Evolutionary conservation across 306 rosid species (phyloP), one percentile per base, ranked within the genome.

Genomic region (Hylodesmum podocarpum): DNA sequence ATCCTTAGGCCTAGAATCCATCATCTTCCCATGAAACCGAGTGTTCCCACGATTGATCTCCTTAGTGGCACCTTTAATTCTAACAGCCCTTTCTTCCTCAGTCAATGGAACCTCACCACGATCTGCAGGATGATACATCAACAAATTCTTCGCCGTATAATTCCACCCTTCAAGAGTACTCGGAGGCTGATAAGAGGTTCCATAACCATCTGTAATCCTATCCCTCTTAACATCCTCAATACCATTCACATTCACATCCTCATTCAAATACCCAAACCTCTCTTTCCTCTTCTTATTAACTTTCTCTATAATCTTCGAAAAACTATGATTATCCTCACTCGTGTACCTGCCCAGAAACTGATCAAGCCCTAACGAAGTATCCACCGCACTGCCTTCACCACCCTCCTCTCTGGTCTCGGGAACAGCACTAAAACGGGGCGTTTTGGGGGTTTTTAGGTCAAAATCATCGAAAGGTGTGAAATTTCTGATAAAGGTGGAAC

Each of bases 281-380:
- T 96, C 99, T 74, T 96, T 92, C 89, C 99, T 92, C 94, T 96
- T 96, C 94, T 91, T 84, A 86, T 96, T 96, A 40, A 91, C 97
- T 83, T 93, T 92, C 61, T 89, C 98, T 21, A 96, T 10, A 70
- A 96, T 88, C 76, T 89, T 88, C 0, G 97, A 87, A 75, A 96
- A 96, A 50, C 98, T 91, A 19, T 86, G 24, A 81, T 91, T 96
- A 43, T 92, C 99, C 89, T 96, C 97, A 66, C 99, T 96, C 0
- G 99, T 96, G 50, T 92, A 91, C 80, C 86, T 87, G 63, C 92
- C 78, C 66, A 92, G 80, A 79, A 96, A 96, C 79, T 91, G 88
- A 82, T 96, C 99, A 14, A 96, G 85, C 9, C 93, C 82, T 71
- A 92, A 54, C 8, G 90, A 74, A 0, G 59, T 83, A 66, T 91